Evolutionary conservation across 2,329 filamentous ascomycete species (phyloP).

Genomic region (Ceratocystis lukuohia): DNA sequence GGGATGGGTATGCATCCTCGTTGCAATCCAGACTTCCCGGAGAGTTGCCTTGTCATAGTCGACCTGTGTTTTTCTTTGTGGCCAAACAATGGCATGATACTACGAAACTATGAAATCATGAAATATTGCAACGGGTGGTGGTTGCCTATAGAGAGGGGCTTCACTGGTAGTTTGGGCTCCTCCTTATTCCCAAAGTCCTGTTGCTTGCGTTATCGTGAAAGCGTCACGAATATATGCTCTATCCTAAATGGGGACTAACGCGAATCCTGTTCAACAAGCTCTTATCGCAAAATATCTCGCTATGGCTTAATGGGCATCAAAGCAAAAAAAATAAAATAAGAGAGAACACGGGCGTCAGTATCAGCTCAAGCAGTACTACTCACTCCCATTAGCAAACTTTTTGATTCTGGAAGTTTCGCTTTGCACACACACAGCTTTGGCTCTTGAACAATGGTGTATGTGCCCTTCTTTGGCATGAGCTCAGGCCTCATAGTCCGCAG

Average conservation of each 20-base stretch:
- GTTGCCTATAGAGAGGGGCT: neutral
- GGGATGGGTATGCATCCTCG: too few species aligned
- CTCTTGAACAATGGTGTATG: neutral
- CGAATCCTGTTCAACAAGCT: neutral
- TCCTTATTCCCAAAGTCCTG: neutral
- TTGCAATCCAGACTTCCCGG: too few species aligned
- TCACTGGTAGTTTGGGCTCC: neutral
- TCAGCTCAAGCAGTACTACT: neutral
- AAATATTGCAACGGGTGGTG: neutral
- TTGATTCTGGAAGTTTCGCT: slow-evolving; percentile 4
- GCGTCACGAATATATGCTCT: neutral
- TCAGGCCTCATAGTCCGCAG: neutral
- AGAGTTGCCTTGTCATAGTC: too few species aligned
- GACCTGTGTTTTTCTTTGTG: too few species aligned
- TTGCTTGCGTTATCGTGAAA: neutral
- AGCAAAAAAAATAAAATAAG: neutral
- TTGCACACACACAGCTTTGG: neutral
- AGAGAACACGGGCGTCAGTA: neutral
- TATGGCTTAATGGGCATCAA: neutral
- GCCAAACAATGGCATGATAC: too few species aligned
- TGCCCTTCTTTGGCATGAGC: neutral
- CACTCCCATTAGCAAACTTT: neutral
- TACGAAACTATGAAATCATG: too few species aligned
- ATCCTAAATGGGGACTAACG: neutral
- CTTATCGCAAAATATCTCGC: neutral